Base-by-base conservation (phyloP, 345 rosid species). In the Cardamine occulta region DNA sequence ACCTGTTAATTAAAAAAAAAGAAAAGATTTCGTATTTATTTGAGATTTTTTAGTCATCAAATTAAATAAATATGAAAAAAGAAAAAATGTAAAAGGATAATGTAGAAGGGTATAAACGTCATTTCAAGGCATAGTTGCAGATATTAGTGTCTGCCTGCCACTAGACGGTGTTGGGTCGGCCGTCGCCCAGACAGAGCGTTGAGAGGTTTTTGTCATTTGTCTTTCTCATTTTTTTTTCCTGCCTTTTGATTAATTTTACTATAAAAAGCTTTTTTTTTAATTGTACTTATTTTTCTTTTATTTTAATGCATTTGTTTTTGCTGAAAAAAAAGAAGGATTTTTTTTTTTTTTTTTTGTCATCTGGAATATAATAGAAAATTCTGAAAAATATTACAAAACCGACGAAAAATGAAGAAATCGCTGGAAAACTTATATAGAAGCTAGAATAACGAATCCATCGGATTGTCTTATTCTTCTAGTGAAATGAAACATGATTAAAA, bases 81-180 rank as follows among this genome's bases (percentile, higher is more conserved):
- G 32, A 28, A 1, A n/a, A 37, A 58, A 8, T 56, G 39, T 8
- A 32, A 34, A 28, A 29, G 2, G 21, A 68, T 45, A 59, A 45
- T 45, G 63, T 68, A 19, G 0, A 76, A 76, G 75, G 80, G 75
- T 56, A 70, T 13, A 64, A 70, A 55, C 5, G 76, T 70, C 72
- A 70, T 23, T 77, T 45, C 5, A 4, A 18, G 5, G 44, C 10
- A 77, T 55, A 70, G 66, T 70, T 70, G 75, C 75, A 76, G 80
- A 76, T 63, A 58, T 63, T 40, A 70, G 60, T 63, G 76, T 76
- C 44, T 77, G 80, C 75, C 71, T 76, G 75, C 80, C 80, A 77
- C 80, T 63, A 77, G 44, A 32, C 19, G 53, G 65, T 77, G 80
- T 70, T 70, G 47, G 80, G 80, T 77, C 80, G 80, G 80, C 80